Conservation (phyloP, 306 rosid species). For the Abrus pulchellus region DNA sequence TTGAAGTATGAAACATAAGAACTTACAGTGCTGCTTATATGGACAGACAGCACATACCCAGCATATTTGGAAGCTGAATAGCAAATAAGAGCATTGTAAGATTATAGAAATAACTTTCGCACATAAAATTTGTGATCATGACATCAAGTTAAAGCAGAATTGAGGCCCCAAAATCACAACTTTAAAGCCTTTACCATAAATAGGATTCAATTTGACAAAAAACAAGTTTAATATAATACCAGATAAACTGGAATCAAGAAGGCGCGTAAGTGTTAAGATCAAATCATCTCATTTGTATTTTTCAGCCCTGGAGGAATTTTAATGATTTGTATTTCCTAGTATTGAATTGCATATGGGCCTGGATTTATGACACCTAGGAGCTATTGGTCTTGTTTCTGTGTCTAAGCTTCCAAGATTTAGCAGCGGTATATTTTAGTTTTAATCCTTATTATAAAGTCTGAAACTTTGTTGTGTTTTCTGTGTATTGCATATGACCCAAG, state of each 20-base stretch:
- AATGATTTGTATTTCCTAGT: no score
- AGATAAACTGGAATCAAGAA: not conserved
- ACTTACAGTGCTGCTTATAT: slow-evolving; percentile 94
- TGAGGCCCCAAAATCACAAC: not conserved
- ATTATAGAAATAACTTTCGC: slow-evolving; percentile 18
- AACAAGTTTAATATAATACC: not conserved
- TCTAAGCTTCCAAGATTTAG: no score
- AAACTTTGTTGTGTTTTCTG: no score
- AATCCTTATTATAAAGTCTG: no score
- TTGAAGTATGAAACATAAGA: slow-evolving; percentile 32
- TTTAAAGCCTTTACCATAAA: not conserved
- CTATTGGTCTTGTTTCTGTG: no score
- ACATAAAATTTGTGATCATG: slow-evolving; percentile 28
- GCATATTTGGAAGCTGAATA: slow-evolving; percentile 96
- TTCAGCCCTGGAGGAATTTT: no score
- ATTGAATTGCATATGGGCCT: no score
- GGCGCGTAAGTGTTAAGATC: not conserved
- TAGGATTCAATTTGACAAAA: not conserved
- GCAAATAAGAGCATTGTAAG: slow-evolving; percentile 38
- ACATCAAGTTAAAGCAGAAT: slow-evolving; percentile 4
- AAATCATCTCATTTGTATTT: not conserved
- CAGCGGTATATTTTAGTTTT: no score
- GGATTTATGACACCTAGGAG: no score
- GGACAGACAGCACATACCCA: slow-evolving; percentile 88
- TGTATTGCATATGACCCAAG: no score